These are phyloP conservation scores for Candida schatavii DNA, from an alignment of 805 yeast genomes.

Conservation along the genomic window DNA sequence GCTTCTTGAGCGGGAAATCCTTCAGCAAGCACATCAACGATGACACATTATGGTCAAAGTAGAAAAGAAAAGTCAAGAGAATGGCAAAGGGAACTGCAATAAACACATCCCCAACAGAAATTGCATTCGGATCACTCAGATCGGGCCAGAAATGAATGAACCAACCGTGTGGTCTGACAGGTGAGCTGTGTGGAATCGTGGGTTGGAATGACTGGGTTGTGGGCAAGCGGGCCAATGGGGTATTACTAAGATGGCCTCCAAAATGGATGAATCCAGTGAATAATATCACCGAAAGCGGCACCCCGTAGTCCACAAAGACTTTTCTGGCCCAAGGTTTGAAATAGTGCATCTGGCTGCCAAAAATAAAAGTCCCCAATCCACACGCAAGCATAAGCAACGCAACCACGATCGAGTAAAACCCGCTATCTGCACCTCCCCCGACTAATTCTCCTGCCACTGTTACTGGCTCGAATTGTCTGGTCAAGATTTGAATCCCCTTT, in stretches of 20 bases:
- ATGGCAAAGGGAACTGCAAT: slow-evolving; percentile 92
- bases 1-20: slow-evolving; percentile 77
- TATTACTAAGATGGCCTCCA: slow-evolving; percentile 67
- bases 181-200: slow-evolving; percentile 37
- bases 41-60: slow-evolving; percentile 94
- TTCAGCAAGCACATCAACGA: slow-evolving; percentile 88
- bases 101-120: slow-evolving; percentile 72
- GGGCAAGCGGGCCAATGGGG: slow-evolving; percentile 62
- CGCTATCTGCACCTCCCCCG: slow-evolving; percentile 30
- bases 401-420: slow-evolving; percentile 72
- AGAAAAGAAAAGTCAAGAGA: slow-evolving; percentile 77
- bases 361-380: slow-evolving; percentile 59
- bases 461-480: slow-evolving; percentile 56
- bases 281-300: slow-evolving; percentile 79
- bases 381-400: slow-evolving; percentile 73
- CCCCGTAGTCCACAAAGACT: slow-evolving; percentile 79
- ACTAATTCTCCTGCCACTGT: slow-evolving; percentile 10
- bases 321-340: slow-evolving; percentile 61
- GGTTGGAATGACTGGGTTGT: slow-evolving; percentile 74
- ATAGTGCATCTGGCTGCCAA: slow-evolving; percentile 63
- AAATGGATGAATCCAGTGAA: slow-evolving; percentile 93
- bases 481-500: slow-evolving; percentile 82
- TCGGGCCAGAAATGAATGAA: slow-evolving; percentile 71
- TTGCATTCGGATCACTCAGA: slow-evolving; percentile 24
- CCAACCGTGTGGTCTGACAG: slow-evolving; percentile 61